Evolutionary conservation across 75 land plant species (phyloP).

Genomic region (Pseudotsuga menziesii): DNA sequence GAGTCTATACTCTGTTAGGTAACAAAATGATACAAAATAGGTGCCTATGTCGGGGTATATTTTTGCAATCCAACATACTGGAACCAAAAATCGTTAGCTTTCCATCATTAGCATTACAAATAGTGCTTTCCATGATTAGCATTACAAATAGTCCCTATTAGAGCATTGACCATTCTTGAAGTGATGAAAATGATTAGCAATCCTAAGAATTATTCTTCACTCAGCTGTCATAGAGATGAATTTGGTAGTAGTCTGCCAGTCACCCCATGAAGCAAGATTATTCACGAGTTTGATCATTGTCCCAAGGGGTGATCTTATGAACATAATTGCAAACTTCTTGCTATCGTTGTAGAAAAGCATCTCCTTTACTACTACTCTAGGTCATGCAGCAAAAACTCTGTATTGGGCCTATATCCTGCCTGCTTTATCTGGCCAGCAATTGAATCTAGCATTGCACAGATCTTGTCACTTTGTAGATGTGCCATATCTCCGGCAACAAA

Average conservation of each 20-base stretch:
- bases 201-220: neutral
- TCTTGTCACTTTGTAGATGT: conserved; percentile 6
- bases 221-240: neutral
- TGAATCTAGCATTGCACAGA: neutral
- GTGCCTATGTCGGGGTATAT: neutral
- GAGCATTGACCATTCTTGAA: neutral
- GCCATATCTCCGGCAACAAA: conserved; percentile 10
- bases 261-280: neutral
- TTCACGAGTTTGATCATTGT: neutral
- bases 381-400: neutral
- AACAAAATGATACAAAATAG: neutral
- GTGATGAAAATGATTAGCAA: neutral
- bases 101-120: neutral
- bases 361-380: neutral
- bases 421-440: conserved; percentile 1
- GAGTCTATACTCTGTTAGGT: neutral
- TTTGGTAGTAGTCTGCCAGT: neutral
- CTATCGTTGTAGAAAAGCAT: neutral
- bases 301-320: neutral
- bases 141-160: neutral
- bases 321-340: neutral
- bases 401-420: neutral
- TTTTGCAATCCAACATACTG: neutral
- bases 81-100: neutral
- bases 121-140: neutral